phyloP scores from a whole-genome alignment of 352 stramenopile genomes.

The Phytopythium vexans region DNA sequence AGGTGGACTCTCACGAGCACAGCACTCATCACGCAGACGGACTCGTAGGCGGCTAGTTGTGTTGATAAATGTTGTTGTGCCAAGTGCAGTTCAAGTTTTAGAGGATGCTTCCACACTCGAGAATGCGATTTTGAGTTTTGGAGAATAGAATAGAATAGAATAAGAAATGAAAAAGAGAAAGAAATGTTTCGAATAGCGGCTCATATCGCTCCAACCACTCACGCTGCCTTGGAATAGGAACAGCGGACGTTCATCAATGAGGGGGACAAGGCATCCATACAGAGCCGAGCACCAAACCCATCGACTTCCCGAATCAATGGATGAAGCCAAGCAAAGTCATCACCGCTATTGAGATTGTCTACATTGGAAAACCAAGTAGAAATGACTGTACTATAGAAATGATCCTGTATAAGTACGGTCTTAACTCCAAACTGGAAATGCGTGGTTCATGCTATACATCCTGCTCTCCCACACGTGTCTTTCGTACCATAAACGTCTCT shows the following conservation, averaged over 20 bases:
- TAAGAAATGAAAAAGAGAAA: too few species aligned
- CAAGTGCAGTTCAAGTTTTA: too few species aligned
- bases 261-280: conserved; percentile 14
- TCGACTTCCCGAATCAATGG: conserved; percentile 21
- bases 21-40: too few species aligned
- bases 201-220: conserved; percentile 39
- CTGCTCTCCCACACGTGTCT: too few species aligned
- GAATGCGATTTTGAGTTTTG: too few species aligned
- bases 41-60: too few species aligned
- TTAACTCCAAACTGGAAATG: conserved; percentile 6
- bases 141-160: too few species aligned
- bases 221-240: conserved; percentile 40
- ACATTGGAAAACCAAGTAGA: conserved; percentile 6
- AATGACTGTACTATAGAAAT: conserved; percentile 18
- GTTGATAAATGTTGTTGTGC: too few species aligned
- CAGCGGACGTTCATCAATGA: conserved; percentile 41
- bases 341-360: conserved; percentile 20
- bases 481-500: too few species aligned
- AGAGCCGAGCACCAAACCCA: conserved; percentile 5
- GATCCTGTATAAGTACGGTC: conserved; percentile 28
- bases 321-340: conserved; percentile 16
- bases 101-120: too few species aligned
- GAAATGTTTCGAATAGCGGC: conserved; percentile 7
- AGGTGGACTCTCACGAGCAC: too few species aligned
- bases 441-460: too few species aligned